Conservation (phyloP, 768 basidiomycete species). For the Hypsizygus marmoreus region DNA sequence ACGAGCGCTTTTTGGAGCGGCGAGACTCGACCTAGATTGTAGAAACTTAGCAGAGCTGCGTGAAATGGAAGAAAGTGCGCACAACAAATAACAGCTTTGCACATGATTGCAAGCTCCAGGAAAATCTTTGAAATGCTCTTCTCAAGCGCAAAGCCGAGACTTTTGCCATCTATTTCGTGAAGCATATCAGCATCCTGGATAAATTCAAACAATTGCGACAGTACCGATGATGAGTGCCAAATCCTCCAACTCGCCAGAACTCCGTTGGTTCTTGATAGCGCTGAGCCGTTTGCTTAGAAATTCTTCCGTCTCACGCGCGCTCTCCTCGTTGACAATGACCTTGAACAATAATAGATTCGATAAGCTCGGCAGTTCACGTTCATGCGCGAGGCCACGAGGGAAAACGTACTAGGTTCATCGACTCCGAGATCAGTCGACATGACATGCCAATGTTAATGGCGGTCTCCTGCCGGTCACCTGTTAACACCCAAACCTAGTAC, state of each 20-base stretch:
- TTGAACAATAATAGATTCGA: constrained; percentile 29
- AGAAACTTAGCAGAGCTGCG: constrained; percentile 5
- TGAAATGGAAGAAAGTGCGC: constrained; percentile 28
- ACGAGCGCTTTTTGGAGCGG: constrained; percentile 97
- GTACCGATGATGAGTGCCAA: constrained; percentile 92
- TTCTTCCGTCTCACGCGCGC: constrained; percentile 75
- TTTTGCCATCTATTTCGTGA: constrained; percentile 80
- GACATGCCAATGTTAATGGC: constrained; percentile 99
- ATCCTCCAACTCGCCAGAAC: constrained; percentile 90
- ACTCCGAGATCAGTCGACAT: constrained; percentile 94
- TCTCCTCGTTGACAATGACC: constrained; percentile 95
- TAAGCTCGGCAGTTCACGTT: background rate
- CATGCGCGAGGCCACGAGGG: background rate
- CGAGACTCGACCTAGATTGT: constrained; percentile 81
- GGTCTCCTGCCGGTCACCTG: constrained; percentile 97
- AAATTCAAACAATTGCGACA: background rate
- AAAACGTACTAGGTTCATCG: constrained; percentile 89
- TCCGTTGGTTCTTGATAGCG: constrained; percentile 93
- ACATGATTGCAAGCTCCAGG: constrained; percentile 94
- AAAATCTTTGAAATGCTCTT: constrained; percentile 90
- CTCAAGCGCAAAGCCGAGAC: constrained; percentile 88
- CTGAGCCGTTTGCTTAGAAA: constrained; percentile 86
- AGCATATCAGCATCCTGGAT: constrained; percentile 10
- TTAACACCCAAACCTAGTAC: constrained; percentile 89
- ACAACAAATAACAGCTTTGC: constrained; percentile 99